Evolutionary conservation across 495 filamentous ascomycete genomes (phyloP).

Genomic region (Tuber indicum): DNA sequence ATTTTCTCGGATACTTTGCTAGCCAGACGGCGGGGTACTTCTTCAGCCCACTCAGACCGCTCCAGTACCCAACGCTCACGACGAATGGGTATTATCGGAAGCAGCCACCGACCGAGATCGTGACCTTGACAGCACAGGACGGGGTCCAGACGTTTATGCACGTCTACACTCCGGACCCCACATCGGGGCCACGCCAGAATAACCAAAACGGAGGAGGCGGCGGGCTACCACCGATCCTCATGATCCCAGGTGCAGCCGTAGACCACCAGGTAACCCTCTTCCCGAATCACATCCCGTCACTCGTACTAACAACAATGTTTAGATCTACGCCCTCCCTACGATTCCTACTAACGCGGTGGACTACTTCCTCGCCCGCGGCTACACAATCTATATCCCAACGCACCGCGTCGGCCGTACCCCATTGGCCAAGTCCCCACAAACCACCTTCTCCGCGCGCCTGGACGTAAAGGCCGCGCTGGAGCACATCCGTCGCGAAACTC

Average conservation of each 20-base stretch:
- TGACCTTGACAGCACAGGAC: constrained; percentile 46
- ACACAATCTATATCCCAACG: constrained; percentile 54
- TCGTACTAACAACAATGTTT: background rate
- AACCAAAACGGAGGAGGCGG: constrained; percentile 1
- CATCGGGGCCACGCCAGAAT: background rate
- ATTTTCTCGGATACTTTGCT: constrained; percentile 55
- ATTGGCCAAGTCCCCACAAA: constrained; percentile 51
- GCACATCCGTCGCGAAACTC: constrained; percentile 47
- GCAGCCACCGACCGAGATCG: constrained; percentile 43
- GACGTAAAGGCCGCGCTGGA: constrained; percentile 56
- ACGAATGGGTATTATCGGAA: constrained; percentile 48
- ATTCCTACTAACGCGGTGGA: constrained; percentile 60
- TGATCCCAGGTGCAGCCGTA: constrained; percentile 58
- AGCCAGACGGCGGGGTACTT: constrained; percentile 52
- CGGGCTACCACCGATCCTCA: constrained; percentile 37
- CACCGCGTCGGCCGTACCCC: constrained; percentile 57
- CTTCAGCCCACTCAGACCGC: constrained; percentile 51
- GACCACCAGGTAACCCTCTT: constrained; percentile 46
- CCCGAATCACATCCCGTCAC: background rate
- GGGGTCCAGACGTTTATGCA: constrained; percentile 52
- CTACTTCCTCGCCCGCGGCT: constrained; percentile 57
- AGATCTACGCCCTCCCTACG: constrained; percentile 59
- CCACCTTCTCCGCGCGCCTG: constrained; percentile 57
- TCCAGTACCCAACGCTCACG: constrained; percentile 50
- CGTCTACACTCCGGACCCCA: constrained; percentile 50